A percentile compares a stretch with the other conserved stretches of the same genome.
phyloP scores from a whole-genome alignment of 805 yeast genomes.

The Blastobotrys chiropterorum region DNA sequence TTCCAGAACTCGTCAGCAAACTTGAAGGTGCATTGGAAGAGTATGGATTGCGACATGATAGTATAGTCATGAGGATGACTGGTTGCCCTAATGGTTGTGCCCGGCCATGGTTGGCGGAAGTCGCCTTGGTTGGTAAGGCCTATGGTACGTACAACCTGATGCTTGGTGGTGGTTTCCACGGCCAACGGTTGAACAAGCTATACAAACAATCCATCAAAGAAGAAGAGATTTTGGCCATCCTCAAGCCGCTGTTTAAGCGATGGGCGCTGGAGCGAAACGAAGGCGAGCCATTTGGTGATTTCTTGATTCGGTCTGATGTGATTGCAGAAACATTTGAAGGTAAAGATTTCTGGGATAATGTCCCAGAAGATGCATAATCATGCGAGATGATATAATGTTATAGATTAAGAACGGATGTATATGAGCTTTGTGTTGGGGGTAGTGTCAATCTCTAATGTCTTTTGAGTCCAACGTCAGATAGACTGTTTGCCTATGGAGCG shows the following conservation, averaged over 20 bases:
- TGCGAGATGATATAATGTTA: background rate
- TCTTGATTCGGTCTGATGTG: conserved; percentile 77
- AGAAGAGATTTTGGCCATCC: conserved; percentile 70
- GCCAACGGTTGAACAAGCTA: conserved; percentile 86
- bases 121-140: conserved; percentile 94
- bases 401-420: background rate
- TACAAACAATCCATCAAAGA: conserved; percentile 85
- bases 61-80: conserved; percentile 95
- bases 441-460: no score
- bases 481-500: no score
- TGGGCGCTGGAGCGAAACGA: conserved; percentile 91
- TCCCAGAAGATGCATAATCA: conserved; percentile 63
- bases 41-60: conserved; percentile 87
- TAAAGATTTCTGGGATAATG: conserved; percentile 88
- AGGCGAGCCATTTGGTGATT: conserved; percentile 94
- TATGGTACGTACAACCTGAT: conserved; percentile 86
- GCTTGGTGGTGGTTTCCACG: conserved; percentile 95
- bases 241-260: conserved; percentile 83
- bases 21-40: conserved; percentile 85
- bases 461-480: background rate
- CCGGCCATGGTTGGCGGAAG: conserved; percentile 96
- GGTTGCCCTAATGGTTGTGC: conserved; percentile 99
- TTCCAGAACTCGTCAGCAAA: conserved; percentile 76
- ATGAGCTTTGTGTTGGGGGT: no score
- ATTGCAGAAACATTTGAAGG: conserved; percentile 88